A percentile compares a stretch with the other conserved stretches of the same genome.
These are phyloP conservation scores for Salix purpurea DNA, from an alignment of 345 rosid species.

Conservation along the genomic window DNA sequence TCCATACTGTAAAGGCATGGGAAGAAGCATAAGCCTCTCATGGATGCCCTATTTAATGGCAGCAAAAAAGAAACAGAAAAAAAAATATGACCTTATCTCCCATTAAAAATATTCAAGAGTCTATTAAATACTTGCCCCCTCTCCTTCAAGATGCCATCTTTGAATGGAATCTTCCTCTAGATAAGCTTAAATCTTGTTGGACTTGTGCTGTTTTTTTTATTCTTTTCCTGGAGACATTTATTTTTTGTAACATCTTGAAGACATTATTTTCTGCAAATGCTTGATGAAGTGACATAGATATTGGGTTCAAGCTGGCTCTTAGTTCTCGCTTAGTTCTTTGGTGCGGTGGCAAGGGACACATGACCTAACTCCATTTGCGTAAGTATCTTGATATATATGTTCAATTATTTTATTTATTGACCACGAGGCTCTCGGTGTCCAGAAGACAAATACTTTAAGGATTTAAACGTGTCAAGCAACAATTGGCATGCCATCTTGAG, in stretches of 20 bases:
- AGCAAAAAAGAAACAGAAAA: neutral
- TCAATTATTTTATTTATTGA: neutral
- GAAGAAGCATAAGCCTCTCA: conserved; percentile 20
- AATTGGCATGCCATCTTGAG: neutral
- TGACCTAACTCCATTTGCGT: neutral
- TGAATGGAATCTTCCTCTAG: neutral
- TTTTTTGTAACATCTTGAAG: neutral
- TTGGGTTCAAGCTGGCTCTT: conserved; percentile 13
- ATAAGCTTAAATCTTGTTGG: no score
- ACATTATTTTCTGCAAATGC: conserved; percentile 24
- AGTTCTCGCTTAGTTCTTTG: no score
- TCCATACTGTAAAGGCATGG: conserved; percentile 33
- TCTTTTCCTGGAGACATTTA: no score
- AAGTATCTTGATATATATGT: neutral
- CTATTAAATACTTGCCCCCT: conserved; percentile 15
- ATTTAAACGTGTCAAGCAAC: neutral
- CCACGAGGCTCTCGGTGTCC: neutral
- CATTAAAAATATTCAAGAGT: neutral
- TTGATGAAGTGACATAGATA: conserved; percentile 4
- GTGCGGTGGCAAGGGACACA: no score
- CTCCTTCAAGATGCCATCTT: conserved; percentile 9
- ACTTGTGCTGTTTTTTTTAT: neutral
- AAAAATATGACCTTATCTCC: neutral
- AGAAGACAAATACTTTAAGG: neutral
- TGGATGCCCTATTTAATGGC: conserved; percentile 14